phyloP scores from a whole-genome alignment of 129 eudicot species.

The Flaveria brownii region DNA sequence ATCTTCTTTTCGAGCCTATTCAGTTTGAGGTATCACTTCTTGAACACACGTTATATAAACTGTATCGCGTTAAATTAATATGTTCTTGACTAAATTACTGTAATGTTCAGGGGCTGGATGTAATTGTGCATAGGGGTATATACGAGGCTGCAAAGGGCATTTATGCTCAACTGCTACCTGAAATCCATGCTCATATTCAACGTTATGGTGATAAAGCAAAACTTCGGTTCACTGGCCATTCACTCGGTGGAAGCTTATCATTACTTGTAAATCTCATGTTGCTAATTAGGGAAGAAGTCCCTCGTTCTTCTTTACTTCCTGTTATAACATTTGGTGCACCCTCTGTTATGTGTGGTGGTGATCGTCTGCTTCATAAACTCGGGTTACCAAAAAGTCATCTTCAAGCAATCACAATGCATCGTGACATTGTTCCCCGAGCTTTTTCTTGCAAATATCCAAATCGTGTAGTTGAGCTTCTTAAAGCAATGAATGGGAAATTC shows the following conservation, averaged over 20 bases:
- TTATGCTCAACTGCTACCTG: conserved; percentile 90
- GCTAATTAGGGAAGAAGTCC: conserved; percentile 67
- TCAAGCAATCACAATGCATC: conserved; percentile 76
- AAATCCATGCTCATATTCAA: conserved; percentile 57
- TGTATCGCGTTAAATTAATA: background rate
- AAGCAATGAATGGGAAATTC: conserved; percentile 82
- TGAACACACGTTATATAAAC: background rate
- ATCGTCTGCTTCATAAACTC: conserved; percentile 63
- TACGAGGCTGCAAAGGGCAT: conserved; percentile 98
- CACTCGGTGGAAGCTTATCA: conserved; percentile 97
- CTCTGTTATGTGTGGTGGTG: conserved; percentile 96
- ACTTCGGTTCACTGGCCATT: conserved; percentile 93
- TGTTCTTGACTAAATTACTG: background rate
- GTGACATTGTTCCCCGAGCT: conserved; percentile 97
- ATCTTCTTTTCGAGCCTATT: conserved; percentile 93
- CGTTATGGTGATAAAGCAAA: conserved; percentile 64
- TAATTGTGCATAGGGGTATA: conserved; percentile 90
- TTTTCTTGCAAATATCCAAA: conserved; percentile 90
- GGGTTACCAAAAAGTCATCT: conserved; percentile 78
- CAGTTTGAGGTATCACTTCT: conserved; percentile 67
- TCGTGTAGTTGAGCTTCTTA: conserved; percentile 76
- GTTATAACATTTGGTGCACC: conserved; percentile 92
- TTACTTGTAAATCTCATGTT: conserved; percentile 84
- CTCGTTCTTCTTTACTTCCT: conserved; percentile 76
- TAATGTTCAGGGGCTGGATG: conserved; percentile 64